Percentiles rank a stretch among this genome's conserved stretches.
These are phyloP conservation scores for Phlebiopsis flavidoalba DNA, from an alignment of 768 basidiomycete genomes.

Conservation along the genomic window DNA sequence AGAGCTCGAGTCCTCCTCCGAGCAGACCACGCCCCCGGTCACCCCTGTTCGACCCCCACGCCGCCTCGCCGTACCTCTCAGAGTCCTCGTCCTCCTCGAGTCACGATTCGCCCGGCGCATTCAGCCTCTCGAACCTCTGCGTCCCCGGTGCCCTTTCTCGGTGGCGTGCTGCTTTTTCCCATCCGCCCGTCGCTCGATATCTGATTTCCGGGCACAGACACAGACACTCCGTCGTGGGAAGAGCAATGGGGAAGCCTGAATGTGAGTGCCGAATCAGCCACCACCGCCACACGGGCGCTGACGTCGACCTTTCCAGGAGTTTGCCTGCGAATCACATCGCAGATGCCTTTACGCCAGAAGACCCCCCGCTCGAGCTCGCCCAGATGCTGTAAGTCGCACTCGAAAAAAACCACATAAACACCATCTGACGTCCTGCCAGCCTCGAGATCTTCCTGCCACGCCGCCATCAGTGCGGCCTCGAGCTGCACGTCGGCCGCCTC, in stretches of 20 bases:
- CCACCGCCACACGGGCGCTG: background rate
- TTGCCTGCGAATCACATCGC: conserved; percentile 10
- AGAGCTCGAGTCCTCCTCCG: conserved; percentile 67
- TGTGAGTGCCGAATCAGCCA: conserved; percentile 6
- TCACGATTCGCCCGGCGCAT: conserved; percentile 26
- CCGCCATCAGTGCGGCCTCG: conserved; percentile 69
- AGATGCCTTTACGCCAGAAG: conserved; percentile 17
- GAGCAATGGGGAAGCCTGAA: conserved; percentile 19
- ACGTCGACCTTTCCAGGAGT: conserved; percentile 12
- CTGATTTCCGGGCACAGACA: conserved; percentile 8
- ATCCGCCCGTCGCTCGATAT: background rate
- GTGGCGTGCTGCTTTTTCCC: conserved; percentile 34
- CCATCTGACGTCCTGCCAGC: conserved; percentile 32
- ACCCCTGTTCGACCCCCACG: conserved; percentile 68
- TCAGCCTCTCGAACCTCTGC: conserved; percentile 28
- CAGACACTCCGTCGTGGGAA: conserved; percentile 20
- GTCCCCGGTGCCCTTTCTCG: conserved; percentile 26
- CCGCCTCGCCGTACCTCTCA: conserved; percentile 24
- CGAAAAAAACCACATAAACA: background rate
- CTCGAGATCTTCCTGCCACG: conserved; percentile 74
- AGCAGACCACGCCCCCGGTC: conserved; percentile 63
- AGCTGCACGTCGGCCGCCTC: conserved; percentile 61
- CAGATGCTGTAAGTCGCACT: conserved; percentile 53
- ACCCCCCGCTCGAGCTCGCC: conserved; percentile 45
- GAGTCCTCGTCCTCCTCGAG: conserved; percentile 30